Percentiles rank a stretch among this genome's conserved stretches.
phyloP scores from a whole-genome alignment of 192 early-diverging fungal species.

The Obelidium mucronatum region DNA sequence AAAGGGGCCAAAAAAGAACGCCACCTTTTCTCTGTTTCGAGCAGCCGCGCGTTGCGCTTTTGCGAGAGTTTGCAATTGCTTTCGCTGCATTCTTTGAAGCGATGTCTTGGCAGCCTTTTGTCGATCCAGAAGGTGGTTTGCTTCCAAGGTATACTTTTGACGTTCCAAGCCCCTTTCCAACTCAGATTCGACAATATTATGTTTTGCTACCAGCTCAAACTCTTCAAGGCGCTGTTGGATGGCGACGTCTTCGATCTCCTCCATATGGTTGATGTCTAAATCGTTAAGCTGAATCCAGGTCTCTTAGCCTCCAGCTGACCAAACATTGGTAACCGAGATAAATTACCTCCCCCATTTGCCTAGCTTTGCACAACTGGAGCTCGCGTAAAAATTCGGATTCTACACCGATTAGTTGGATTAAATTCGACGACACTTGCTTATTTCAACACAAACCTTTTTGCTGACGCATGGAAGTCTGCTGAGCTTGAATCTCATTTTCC shows the following conservation, averaged over 20 bases:
- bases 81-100: constrained; percentile 32
- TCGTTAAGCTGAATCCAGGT: constrained; percentile 28
- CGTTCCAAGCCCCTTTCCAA: constrained; percentile 13
- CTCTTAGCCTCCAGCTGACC: not conserved
- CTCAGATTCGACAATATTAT: constrained; percentile 14
- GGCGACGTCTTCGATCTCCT: constrained; percentile 34
- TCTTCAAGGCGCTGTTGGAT: constrained; percentile 30
- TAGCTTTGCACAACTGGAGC: constrained; percentile 39
- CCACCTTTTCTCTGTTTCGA: constrained; percentile 34
- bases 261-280: constrained; percentile 33
- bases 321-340: no score
- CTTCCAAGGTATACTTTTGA: constrained; percentile 25
- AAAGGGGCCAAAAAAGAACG: not conserved
- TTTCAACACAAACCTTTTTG: constrained; percentile 21
- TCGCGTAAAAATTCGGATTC: constrained; percentile 41
- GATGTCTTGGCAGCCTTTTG: constrained; percentile 23
- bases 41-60: constrained; percentile 29
- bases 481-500: constrained; percentile 36
- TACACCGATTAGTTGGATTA: not conserved
- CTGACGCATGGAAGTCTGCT: constrained; percentile 34
- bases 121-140: constrained; percentile 23
- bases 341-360: constrained; percentile 34
- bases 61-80: constrained; percentile 21
- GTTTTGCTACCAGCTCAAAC: constrained; percentile 38
- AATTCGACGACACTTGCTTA: not conserved